Percentiles rank a stretch among this genome's conserved stretches.
Evolutionary conservation across 2,329 filamentous ascomycete genomes (phyloP).

Genomic region (Penicillium sp.): DNA sequence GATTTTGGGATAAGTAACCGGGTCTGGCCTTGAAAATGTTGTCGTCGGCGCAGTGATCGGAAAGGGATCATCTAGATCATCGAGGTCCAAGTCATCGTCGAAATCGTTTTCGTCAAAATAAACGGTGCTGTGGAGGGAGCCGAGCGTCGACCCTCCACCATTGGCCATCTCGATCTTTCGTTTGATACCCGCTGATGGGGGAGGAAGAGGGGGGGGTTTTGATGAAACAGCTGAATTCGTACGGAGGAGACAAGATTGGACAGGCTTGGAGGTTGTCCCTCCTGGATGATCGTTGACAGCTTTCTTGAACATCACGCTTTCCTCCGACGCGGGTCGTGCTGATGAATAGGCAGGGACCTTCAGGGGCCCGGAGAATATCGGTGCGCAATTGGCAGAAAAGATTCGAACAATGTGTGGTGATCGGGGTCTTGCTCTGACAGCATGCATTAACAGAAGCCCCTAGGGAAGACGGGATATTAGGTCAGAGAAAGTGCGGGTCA

Average conservation of each 20-base stretch:
- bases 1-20: slow-evolving; percentile 20
- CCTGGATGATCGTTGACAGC: slow-evolving; percentile 41
- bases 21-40: slow-evolving; percentile 7
- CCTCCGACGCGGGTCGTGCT: slow-evolving; percentile 18
- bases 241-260: slow-evolving; percentile 32
- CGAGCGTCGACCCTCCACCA: slow-evolving; percentile 34
- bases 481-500: background rate
- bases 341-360: slow-evolving; percentile 28
- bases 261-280: slow-evolving; percentile 27
- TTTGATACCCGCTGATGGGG: slow-evolving; percentile 34
- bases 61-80: slow-evolving; percentile 41
- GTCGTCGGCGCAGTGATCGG: slow-evolving; percentile 24
- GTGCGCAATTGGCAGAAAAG: slow-evolving; percentile 19
- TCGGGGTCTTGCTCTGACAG: slow-evolving; percentile 15
- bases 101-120: slow-evolving; percentile 80
- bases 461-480: background rate
- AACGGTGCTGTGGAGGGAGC: slow-evolving; percentile 50
- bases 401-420: slow-evolving; percentile 22
- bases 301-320: slow-evolving; percentile 40
- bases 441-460: slow-evolving; percentile 28
- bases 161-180: slow-evolving; percentile 40
- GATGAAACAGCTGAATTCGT: slow-evolving; percentile 25
- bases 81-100: slow-evolving; percentile 77
- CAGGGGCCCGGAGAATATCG: slow-evolving; percentile 6
- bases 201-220: slow-evolving; percentile 15